phyloP scores from a whole-genome alignment of 345 rosid genomes.

The Bruguiera gymnorhiza region DNA sequence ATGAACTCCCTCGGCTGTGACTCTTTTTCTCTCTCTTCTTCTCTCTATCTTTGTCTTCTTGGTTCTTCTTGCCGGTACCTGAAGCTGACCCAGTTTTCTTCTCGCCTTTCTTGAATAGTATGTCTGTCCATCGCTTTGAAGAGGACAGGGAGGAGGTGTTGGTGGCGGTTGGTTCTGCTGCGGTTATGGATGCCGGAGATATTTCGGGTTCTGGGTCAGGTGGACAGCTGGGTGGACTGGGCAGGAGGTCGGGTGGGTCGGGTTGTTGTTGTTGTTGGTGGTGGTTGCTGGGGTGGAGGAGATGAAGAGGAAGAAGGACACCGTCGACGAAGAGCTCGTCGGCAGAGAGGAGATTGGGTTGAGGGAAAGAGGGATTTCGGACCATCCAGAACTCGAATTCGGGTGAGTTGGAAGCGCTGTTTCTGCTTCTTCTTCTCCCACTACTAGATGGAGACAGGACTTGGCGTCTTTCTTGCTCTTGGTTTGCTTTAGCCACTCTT shows the following conservation, averaged over 20 bases:
- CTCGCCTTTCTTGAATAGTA: constrained; percentile 58
- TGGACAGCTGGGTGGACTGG: background rate
- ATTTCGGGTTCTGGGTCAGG: constrained; percentile 12
- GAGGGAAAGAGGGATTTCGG: constrained; percentile 45
- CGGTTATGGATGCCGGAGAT: background rate
- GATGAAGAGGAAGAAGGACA: constrained; percentile 58
- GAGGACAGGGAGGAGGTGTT: constrained; percentile 3
- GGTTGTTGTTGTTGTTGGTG: constrained; percentile 7
- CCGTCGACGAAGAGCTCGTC: constrained; percentile 75
- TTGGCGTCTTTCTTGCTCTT: background rate
- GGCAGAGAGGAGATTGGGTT: constrained; percentile 56
- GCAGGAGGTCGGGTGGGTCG: no score
- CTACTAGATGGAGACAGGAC: constrained; percentile 21
- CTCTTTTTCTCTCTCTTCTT: constrained; percentile 23
- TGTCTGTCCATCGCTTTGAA: constrained; percentile 72
- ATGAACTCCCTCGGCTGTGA: constrained; percentile 14
- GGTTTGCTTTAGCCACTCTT: background rate
- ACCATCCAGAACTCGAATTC: constrained; percentile 79
- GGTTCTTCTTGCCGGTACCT: background rate
- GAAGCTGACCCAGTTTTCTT: constrained; percentile 20
- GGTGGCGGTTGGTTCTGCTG: constrained; percentile 11
- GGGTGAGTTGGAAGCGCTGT: constrained; percentile 43
- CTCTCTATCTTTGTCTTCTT: constrained; percentile 20
- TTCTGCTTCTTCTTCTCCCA: constrained; percentile 4
- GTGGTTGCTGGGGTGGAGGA: constrained; percentile 21